A percentile compares a stretch with the other conserved stretches of the same genome.
These are phyloP conservation scores for Psidium friedrichsthalianum DNA, from an alignment of 345 rosid species.

Conservation along the genomic window DNA sequence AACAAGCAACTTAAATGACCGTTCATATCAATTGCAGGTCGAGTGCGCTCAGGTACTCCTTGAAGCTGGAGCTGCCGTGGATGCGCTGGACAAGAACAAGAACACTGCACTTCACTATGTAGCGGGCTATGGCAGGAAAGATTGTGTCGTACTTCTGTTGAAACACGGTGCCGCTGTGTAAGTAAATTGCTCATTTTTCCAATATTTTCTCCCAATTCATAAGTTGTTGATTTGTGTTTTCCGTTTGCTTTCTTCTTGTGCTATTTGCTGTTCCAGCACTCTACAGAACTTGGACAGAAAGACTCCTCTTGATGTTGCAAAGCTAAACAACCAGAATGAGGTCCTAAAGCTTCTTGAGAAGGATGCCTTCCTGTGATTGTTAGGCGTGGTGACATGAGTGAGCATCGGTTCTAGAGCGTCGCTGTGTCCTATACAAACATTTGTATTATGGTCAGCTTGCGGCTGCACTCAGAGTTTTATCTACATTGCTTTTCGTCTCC, in stretches of 20 bases:
- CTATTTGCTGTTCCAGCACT: conserved; percentile 34
- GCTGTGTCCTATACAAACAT: not conserved
- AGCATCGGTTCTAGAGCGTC: not conserved
- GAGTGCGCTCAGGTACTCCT: conserved; percentile 79
- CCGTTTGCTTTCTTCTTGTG: not conserved
- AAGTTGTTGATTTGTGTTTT: not conserved
- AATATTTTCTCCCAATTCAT: not conserved
- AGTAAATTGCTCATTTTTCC: conserved; percentile 14
- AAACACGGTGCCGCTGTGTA: conserved; percentile 98
- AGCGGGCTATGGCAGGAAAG: conserved; percentile 97
- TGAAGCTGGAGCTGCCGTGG: conserved; percentile 74
- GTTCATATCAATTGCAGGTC: conserved; percentile 22
- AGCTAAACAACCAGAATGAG: conserved; percentile 83
- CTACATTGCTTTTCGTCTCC: not conserved
- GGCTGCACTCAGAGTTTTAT: not conserved
- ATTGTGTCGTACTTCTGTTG: conserved; percentile 78
- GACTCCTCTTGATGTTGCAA: conserved; percentile 97
- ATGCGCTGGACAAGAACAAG: conserved; percentile 94
- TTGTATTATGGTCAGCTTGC: not conserved
- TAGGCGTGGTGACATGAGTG: not conserved
- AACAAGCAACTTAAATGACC: not conserved
- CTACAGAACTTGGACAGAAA: conserved; percentile 92
- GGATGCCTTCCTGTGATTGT: conserved; percentile 73
- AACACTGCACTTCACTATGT: conserved; percentile 96
- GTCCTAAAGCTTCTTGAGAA: conserved; percentile 93